Evolutionary conservation across 139 green algal species (phyloP), one percentile per base, ranked within the genome.

Genomic region (Diplosphaera chodatii): DNA sequence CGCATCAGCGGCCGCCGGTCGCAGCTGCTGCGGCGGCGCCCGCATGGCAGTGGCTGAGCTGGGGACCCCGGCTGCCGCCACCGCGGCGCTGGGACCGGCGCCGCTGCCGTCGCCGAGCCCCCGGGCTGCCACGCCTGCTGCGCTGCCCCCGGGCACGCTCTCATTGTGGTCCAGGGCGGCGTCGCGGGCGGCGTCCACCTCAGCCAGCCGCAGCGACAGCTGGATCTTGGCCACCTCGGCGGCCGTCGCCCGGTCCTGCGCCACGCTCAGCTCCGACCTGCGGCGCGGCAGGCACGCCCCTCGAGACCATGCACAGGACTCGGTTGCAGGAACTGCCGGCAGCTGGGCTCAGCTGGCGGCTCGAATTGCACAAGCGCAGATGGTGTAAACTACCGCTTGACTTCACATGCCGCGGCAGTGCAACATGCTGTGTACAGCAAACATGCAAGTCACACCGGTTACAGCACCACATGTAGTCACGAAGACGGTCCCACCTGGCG

Each of bases 141-240:
- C 37, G 10, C 8, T 10, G 37, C 37, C 37, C 8, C 37, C 37
- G 69, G 27, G 0, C n/a, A 3, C 20, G 55, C 23, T 33, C 37
- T n/a, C 21, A 32, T 2, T 41, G 59, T 32, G 2, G 18, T 27
- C 13, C 41, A 56, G 21, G 71, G 68, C 29, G 28, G 20, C 77
- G 16, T 73, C 63, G 3, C 67, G 32, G 4, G 64, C 71, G 4
- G 67, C 70, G 48, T 59, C 48, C 55, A 75, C 28, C 63, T 81
- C 78, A 59, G 78, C 78, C 4, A 83, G 69, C 40, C 64, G 66
- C 5, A 83, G 68, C 18, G 73, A 81, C 27, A 85, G 67, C 70
- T 85, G 76, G 56, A 84, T 85, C 62, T 85, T 84, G 55, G 80
- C 80, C 8, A 66, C 27, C 71, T 85, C 80, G 27, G 80, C 80